Evolutionary conservation across 169 alveolate genomes (phyloP).

Genomic region (Plasmodium relictum): DNA sequence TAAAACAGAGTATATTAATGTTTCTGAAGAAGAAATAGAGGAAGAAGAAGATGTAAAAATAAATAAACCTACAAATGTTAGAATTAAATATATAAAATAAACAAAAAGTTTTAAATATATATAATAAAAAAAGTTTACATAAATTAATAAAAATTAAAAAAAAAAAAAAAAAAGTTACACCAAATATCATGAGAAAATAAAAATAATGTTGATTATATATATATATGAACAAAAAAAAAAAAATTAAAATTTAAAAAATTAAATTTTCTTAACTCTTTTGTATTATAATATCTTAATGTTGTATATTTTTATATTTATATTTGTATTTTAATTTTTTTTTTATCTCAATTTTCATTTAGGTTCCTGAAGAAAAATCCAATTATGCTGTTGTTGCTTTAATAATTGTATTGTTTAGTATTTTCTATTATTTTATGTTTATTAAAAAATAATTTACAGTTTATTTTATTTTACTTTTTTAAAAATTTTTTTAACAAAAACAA

Average conservation of each 20-base stretch:
- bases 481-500: too few species aligned
- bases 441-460: background rate
- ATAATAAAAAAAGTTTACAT: background rate
- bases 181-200: conserved; percentile 10
- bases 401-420: conserved; percentile 31
- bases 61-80: background rate
- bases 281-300: background rate
- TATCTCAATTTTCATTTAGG: conserved; percentile 8
- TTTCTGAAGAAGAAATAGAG: conserved; percentile 49
- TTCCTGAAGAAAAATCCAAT: conserved; percentile 34
- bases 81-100: background rate
- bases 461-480: too few species aligned
- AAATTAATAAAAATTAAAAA: background rate
- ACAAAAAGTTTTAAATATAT: background rate
- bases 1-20: conserved; percentile 50
- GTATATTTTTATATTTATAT: background rate
- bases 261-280: too few species aligned
- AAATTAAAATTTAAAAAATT: too few species aligned
- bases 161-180: conserved; percentile 3
- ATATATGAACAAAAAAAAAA: too few species aligned
- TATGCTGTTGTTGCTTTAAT: conserved; percentile 27
- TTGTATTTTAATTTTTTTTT: conserved; percentile 1
- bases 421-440: conserved; percentile 47
- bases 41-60: conserved; percentile 13
- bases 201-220: conserved; percentile 1